phyloP scores from a whole-genome alignment of 2,329 filamentous ascomycete species.

The Helminthosporium solani region DNA sequence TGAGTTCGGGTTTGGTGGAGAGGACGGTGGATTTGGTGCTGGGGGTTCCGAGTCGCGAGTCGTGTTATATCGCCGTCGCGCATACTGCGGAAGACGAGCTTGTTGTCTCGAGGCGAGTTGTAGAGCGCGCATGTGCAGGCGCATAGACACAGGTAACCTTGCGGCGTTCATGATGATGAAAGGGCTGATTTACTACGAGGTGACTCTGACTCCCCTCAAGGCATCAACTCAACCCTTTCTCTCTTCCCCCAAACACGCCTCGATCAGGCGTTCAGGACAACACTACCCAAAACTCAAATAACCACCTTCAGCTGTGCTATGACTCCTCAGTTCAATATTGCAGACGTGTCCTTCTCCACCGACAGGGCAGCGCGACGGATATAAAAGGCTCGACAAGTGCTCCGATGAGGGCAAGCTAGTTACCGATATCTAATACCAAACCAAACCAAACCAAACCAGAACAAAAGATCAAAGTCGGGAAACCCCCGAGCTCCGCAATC shows the following conservation, averaged over 20 bases:
- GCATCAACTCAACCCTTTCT: neutral
- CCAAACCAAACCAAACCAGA: neutral
- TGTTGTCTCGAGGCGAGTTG: neutral
- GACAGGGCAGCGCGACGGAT: too few species aligned
- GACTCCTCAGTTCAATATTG: neutral
- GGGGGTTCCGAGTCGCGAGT: neutral
- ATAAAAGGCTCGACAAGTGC: too few species aligned
- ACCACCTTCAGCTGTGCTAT: neutral
- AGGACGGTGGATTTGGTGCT: slow-evolving; percentile 12
- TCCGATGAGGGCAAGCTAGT: too few species aligned
- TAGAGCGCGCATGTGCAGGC: neutral
- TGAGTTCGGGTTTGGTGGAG: slow-evolving; percentile 16
- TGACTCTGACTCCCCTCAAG: neutral
- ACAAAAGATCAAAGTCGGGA: slow-evolving; percentile 5
- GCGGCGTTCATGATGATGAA: neutral
- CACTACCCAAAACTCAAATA: neutral
- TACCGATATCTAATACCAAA: too few species aligned
- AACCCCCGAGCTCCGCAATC: slow-evolving; percentile 29
- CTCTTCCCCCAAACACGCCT: neutral
- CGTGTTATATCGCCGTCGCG: neutral
- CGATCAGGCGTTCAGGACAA: neutral
- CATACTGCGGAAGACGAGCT: neutral
- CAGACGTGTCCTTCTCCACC: neutral
- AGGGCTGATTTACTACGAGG: too few species aligned
- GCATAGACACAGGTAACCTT: neutral